Evolutionary conservation across 148 eudicot species (phyloP).

Genomic region (Beta vulgaris): DNA sequence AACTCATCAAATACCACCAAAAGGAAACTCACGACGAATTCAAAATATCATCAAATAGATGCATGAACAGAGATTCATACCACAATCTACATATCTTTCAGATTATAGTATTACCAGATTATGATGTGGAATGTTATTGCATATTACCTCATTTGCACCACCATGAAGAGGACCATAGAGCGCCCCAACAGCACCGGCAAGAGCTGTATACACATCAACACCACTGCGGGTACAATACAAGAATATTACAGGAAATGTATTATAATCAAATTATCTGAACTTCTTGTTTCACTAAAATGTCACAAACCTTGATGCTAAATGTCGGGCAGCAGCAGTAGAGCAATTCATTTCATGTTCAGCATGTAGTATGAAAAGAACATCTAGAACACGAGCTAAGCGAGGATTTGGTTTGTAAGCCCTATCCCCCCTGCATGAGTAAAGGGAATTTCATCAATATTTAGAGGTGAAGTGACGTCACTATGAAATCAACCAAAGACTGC

Average conservation of each 20-base stretch:
- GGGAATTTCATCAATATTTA: neutral
- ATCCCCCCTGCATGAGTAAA: conserved; percentile 58
- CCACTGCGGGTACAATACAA: conserved; percentile 55
- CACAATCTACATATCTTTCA: neutral
- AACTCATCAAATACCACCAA: conserved; percentile 7
- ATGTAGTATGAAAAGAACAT: conserved; percentile 86
- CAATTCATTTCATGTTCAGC: conserved; percentile 99
- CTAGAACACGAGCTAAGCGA: conserved; percentile 85
- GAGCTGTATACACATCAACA: conserved; percentile 98
- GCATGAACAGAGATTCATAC: neutral
- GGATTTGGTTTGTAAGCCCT: conserved; percentile 93
- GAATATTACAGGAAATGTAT: neutral
- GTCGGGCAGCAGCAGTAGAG: conserved; percentile 98
- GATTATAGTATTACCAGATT: neutral
- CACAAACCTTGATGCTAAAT: conserved; percentile 90
- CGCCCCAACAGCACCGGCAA: conserved; percentile 98
- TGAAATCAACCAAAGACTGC: neutral
- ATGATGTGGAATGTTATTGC: neutral
- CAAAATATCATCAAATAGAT: neutral
- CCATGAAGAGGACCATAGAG: conserved; percentile 99
- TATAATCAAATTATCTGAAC: neutral
- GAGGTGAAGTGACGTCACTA: neutral
- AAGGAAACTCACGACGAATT: conserved; percentile 1
- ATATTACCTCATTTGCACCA: conserved; percentile 96
- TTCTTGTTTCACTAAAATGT: neutral